Conservation (phyloP, 177 flowering plant genomes). For the Vitis hybrid region DNA sequence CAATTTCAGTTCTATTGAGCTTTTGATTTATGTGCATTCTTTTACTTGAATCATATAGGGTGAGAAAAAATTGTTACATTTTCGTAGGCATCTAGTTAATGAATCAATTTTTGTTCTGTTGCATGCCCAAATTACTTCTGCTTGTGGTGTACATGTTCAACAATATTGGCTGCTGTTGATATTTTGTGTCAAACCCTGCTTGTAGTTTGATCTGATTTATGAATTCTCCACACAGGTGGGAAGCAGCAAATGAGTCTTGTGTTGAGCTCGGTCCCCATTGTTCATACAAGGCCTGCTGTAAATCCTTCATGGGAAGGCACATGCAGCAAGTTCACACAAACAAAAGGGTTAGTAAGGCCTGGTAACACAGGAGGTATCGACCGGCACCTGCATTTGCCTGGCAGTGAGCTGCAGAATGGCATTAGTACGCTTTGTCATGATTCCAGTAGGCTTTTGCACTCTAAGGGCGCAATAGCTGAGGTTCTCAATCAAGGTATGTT, state of each 20-base stretch:
- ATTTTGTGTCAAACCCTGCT: neutral
- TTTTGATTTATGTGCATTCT: too few relatives aligned
- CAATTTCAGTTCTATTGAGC: too few relatives aligned
- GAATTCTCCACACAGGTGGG: constrained; percentile 38
- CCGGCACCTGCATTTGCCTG: constrained; percentile 30
- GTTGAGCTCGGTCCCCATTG: constrained; percentile 36
- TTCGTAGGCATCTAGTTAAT: too few relatives aligned
- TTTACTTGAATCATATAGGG: too few relatives aligned
- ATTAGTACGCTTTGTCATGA: constrained; percentile 23
- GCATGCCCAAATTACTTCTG: too few relatives aligned
- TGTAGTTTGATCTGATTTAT: constrained; percentile 10
- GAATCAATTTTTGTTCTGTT: too few relatives aligned
- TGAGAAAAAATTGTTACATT: too few relatives aligned
- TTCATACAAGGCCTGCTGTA: constrained; percentile 29
- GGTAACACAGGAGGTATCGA: constrained; percentile 29
- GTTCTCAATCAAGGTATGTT: constrained; percentile 56
- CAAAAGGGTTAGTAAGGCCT: constrained; percentile 37
- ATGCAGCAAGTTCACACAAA: constrained; percentile 26
- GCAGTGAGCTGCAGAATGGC: constrained; percentile 25
- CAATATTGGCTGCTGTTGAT: too few relatives aligned
- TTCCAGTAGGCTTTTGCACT: constrained; percentile 32
- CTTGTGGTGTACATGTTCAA: too few relatives aligned
- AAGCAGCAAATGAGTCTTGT: constrained; percentile 50
- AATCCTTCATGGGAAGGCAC: constrained; percentile 41
- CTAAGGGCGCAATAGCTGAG: constrained; percentile 37